Percentiles rank a stretch among this genome's conserved stretches.
Conservation (phyloP, 225 moss, liverwort and hornwort species). For the Marchantia polymorpha region DNA sequence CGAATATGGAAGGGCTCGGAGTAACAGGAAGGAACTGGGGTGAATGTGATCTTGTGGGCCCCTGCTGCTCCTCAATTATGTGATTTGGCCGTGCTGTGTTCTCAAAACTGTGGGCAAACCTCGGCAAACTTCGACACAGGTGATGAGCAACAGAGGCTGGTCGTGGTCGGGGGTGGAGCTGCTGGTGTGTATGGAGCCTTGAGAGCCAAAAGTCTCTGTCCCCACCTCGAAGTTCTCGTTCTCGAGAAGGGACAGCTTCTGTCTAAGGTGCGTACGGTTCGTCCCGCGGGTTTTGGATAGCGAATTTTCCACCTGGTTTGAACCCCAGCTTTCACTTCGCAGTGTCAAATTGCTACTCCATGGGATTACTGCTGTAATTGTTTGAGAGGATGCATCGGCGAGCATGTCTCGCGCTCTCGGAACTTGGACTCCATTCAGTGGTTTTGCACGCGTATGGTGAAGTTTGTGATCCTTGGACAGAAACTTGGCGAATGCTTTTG, state of each 20-base stretch:
- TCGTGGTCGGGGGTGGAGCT: constrained; percentile 91
- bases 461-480: no score
- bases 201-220: constrained; percentile 66
- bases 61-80: not conserved
- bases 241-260: constrained; percentile 80
- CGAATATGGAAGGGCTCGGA: not conserved
- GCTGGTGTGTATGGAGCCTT: constrained; percentile 84
- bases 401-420: no score
- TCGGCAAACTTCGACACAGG: constrained; percentile 8
- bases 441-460: no score
- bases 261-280: constrained; percentile 53
- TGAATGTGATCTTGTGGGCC: not conserved
- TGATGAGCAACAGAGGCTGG: constrained; percentile 30
- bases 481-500: no score
- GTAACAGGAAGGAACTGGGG: not conserved
- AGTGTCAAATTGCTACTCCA: not conserved
- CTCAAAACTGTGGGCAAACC: not conserved
- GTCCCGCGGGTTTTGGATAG: not conserved
- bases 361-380: no score
- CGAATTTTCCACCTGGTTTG: not conserved
- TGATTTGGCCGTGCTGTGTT: not conserved
- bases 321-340: not conserved
- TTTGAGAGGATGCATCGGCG: no score
- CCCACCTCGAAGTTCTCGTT: constrained; percentile 66
- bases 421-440: no score